A percentile compares a stretch with the other conserved stretches of the same genome.
Conservation (phyloP, 352 stramenopile genomes). For the Phytophthora tubulina region DNA sequence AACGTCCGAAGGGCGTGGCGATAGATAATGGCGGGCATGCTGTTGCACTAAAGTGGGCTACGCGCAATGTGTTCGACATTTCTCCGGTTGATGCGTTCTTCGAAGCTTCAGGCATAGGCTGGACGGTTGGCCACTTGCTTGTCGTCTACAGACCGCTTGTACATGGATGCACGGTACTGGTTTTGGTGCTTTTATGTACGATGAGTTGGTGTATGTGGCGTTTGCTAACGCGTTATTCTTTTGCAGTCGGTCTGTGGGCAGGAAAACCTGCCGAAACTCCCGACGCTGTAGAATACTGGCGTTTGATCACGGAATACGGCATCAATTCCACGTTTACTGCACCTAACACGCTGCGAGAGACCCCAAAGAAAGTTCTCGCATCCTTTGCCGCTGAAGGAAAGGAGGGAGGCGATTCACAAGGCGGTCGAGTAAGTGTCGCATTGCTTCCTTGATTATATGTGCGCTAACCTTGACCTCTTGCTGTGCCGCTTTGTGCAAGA, state of each 20-base stretch:
- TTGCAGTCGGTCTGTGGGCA: conserved; percentile 91
- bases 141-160: conserved; percentile 91
- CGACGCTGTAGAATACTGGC: conserved; percentile 89
- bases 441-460: conserved; percentile 4
- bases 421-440: conserved; percentile 60
- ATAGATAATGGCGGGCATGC: too few species aligned
- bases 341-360: conserved; percentile 90
- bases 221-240: conserved; percentile 4
- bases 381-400: conserved; percentile 55
- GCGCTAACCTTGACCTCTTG: neutral
- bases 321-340: conserved; percentile 93
- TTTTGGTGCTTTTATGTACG: neutral
- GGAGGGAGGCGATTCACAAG: conserved; percentile 55
- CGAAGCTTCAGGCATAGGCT: conserved; percentile 90
- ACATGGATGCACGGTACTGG: conserved; percentile 77
- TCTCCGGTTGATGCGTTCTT: too few species aligned
- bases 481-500: conserved; percentile 28
- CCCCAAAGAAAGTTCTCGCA: conserved; percentile 88
- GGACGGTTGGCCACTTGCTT: conserved; percentile 91
- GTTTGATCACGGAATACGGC: conserved; percentile 84
- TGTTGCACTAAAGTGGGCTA: too few species aligned
- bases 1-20: too few species aligned
- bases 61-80: too few species aligned
- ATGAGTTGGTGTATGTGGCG: neutral
- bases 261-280: conserved; percentile 91